Evolutionary conservation across 2,329 filamentous ascomycete species (phyloP), one percentile per base, ranked within the genome.

Genomic region (Lachnum nothofagi): DNA sequence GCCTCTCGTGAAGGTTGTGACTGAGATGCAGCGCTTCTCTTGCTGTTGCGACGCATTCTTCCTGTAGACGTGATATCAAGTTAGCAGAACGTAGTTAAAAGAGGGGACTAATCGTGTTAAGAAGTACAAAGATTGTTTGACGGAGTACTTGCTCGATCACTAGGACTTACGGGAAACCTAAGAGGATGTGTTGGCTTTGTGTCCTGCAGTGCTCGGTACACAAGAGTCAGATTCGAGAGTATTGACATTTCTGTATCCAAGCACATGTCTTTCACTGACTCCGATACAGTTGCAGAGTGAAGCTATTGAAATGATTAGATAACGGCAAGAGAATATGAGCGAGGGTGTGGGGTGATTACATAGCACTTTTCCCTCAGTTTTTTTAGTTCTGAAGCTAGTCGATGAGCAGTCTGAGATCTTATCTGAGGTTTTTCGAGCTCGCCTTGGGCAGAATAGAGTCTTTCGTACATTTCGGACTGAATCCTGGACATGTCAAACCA

Each of bases 171-270:
- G 7, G 48, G 40, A 27, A 51, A 51, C 7, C 43, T 38, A 5
- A 51, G 27, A 14, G 48, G 48, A 25, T 51, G 25, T 29, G 25
- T 12, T 29, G 25, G 25, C 25, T 41, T 9, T 34, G 47, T 2
- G 47, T 44, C 3, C 37, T 29, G 47, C 10, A 49, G 29, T 20
- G 42, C 47, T 12, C 47, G 47, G 17, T 49, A 49, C 12, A 49
- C 42, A 4, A 49, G 35, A 2, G 47, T 42, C 25, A 49, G 29
- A 8, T 44, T 49, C 14, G 42, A 39, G 16, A 49, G 14, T 7
- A 49, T 40, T 17, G 47, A 44, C 29, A 49, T 29, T 37, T 49
- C 47, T n/a, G 42, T 45, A n/a, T 49, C 37, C 19, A 42, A 16
- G n/a, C 44, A 45, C 3, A 42, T 14, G 5, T 45, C 42, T 4